These are phyloP conservation scores for Carex kokanica DNA, from an alignment of 176 grass and related monocot genomes.

Conservation along the genomic window DNA sequence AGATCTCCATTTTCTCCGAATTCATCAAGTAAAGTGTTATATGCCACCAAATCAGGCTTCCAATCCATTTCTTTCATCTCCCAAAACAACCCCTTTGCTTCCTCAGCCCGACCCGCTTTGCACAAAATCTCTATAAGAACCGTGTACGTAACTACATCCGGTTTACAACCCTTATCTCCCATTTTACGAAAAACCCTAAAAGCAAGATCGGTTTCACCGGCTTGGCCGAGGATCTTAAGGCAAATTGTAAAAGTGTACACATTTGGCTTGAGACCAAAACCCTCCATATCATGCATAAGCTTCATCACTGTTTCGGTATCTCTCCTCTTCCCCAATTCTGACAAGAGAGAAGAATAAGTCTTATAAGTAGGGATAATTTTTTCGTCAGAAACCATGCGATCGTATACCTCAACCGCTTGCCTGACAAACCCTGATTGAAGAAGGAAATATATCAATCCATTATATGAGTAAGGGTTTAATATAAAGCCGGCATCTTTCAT, in stretches of 20 bases:
- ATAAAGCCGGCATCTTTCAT: conserved; percentile 62
- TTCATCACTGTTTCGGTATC: conserved; percentile 50
- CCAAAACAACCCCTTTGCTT: conserved; percentile 81
- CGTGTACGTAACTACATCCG: conserved; percentile 71
- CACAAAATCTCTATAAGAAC: conserved; percentile 78
- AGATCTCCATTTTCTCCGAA: conserved; percentile 67
- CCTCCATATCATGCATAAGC: conserved; percentile 68
- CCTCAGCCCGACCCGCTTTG: conserved; percentile 45
- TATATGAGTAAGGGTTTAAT: conserved; percentile 70
- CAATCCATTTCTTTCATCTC: conserved; percentile 70
- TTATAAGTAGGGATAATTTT: conserved; percentile 42
- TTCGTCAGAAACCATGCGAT: conserved; percentile 42
- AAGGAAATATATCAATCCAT: conserved; percentile 79
- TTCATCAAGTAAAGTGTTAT: conserved; percentile 80
- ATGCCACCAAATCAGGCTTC: conserved; percentile 80
- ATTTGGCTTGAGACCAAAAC: conserved; percentile 62
- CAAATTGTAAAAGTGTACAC: conserved; percentile 96
- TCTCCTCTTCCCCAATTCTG: conserved; percentile 69
- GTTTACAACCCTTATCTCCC: conserved; percentile 63
- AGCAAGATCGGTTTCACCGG: conserved; percentile 49
- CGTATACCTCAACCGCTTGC: conserved; percentile 69
- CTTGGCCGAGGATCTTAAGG: conserved; percentile 71
- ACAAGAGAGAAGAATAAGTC: conserved; percentile 83
- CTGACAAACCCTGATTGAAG: conserved; percentile 53
- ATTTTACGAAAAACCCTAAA: conserved; percentile 54